Evolutionary conservation across 2,329 filamentous ascomycete genomes (phyloP), one percentile per base, ranked within the genome.

Genomic region (Diaporthe batatas): DNA sequence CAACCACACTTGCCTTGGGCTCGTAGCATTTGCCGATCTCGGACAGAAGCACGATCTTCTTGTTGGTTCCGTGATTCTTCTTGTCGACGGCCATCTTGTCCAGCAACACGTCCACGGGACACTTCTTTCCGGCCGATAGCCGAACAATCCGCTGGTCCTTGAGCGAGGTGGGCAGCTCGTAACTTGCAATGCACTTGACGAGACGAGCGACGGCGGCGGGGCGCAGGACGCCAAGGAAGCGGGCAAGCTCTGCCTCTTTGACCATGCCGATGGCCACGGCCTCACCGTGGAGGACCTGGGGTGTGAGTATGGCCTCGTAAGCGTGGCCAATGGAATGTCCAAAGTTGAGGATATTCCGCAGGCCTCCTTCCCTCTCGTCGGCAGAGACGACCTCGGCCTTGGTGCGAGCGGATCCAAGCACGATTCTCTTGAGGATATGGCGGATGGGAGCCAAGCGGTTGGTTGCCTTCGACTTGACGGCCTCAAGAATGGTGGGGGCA

Each of bases 201-300:
- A 99, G 86, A 72, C 96, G 91, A 12, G 96, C 94, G 16, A 99
- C 95, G 42, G 96, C 96, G 71, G 93, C 93, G 7, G 94, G 94
- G 67, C 92, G 92, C 39, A 99, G 85, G 23, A 97, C 88, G 53
- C 96, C 96, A 1, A 99, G 87, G 81, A 95, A 94, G 72, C 96
- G 92, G 32, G 96, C 94, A 71, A 99, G 86, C 82, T 98, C 96
- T 14, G 96, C 96, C 83, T 99, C 96, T 81, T 97, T 98, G 73
- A 98, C 94, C 96, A 99, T 99, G 34, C 96, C 96, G 77, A 99
- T 97, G 29, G 96, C 94, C 14, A 99, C 96, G 75, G 94, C 95
- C 81, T 99, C 96, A 74, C 96, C 96, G 79, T 99, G 96, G 8
- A 99, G 90, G 49, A 99, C 91, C 82, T 99, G 96, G 0, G 96